Base-by-base conservation (phyloP, 108 stramenopile species). In the Mediolabrus comicus region DNA sequence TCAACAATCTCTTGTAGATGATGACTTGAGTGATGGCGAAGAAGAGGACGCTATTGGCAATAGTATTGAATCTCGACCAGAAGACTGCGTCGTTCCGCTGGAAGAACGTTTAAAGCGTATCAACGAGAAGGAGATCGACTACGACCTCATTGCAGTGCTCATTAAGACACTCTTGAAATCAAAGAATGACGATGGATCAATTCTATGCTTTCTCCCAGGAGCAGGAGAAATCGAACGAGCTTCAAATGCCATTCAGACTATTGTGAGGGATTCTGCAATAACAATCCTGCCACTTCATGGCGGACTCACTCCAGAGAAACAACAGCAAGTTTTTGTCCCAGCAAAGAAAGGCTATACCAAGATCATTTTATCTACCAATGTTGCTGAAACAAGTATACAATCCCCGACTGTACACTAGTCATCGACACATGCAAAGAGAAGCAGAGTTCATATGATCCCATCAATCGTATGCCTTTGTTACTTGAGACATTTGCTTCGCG, bases 351-450 rank as follows among this genome's bases (percentile, higher is more conserved):
- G 97, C 43, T 53, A 36, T 11, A 88, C 92, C 0, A 99, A 98
- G 74, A 84, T 98, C 7, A 96, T 99, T 53, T 62, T 98, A 27
- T 81, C 92, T 24, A 98, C 98, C 6, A 99, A 98, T 82, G 93
- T 82, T 19, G 32, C 41, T 11, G 82, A 85, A 38, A 84, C 84
- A 10, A 90, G 90, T 12, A 95, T 98, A 98, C 97, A 7, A 96
- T 98, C 52, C 93, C 95, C 3, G 97, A 98, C 62, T 95, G 94
- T 36, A 97, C 96, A 3, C 67, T 93, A 27, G 32, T 60, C 35
- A 85, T 96, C 55, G 97, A 98, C 61, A 75, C 86, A n/a, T 87
- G 86, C 53, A 79, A 87, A 38, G 93, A 95, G 62, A 95, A 92
- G 55, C 91, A 91, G 65, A 85, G 84, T 26, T 88, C 91, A 3